Base-by-base conservation (phyloP, 495 filamentous ascomycete species). In the Oidiodendron maius region DNA sequence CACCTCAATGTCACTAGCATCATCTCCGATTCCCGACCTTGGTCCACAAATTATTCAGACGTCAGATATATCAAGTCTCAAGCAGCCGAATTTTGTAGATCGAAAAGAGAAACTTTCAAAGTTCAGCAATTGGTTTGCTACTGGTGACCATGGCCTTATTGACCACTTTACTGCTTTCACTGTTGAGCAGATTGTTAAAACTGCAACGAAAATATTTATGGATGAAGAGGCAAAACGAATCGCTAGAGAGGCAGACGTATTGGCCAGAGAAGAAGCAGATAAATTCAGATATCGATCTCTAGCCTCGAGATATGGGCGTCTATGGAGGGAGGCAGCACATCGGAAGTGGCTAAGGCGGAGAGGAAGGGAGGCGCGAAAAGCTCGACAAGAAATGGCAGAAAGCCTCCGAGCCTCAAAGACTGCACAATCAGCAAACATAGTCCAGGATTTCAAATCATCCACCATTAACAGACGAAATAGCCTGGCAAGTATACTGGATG, bases 281-380 rank as follows among this genome's bases (percentile, higher is more conserved):
- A 44, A 66, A 11, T 71, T 65, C 53, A 62, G 67, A 50, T 53
- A 46, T 12, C 63, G 70, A 34, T 69, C 61, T 11, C 58, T 79
- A 22, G 51, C 55, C 11, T 61, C 69, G 23, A 76, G 71, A 39
- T 79, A 64, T 56, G 71, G 71, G 23, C 69, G 71, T 40, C 53
- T 59, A 10, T 79, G 76, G 76, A 64, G 67, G 40, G 53, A 71
- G 21, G 57, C 51, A 20, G 68, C 69, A 22, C 59, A 49, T 35
- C 49, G 35, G 1, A 23, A 40, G 18, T 52, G 52, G 49, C 8
- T 56, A 24, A 51, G 39, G 24, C 35, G 59, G 24, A 45, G 35
- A 37, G 56, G 49, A 1, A 58, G 50, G 39, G 52, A 56, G 32
- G 56, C 52, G 34, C 44, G 56, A 10, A 23, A 52, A 43, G 41